phyloP scores from a whole-genome alignment of 306 rosid genomes.

The Cicer yamashitae region DNA sequence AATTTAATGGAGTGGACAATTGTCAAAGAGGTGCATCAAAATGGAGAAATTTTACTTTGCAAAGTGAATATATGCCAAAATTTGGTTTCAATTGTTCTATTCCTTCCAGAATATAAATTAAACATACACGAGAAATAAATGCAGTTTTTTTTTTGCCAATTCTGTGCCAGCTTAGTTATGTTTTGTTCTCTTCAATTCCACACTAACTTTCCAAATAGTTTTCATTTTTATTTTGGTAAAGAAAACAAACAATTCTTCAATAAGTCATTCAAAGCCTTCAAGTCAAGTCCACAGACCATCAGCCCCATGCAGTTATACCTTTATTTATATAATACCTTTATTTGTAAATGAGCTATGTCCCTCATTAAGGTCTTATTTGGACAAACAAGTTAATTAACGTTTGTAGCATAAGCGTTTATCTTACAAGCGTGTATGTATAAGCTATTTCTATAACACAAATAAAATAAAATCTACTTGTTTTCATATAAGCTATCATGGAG shows the following conservation, averaged over 20 bases:
- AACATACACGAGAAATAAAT: background rate
- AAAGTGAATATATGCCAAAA: background rate
- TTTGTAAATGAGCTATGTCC: conserved; percentile 9
- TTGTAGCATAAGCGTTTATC: too few relatives aligned
- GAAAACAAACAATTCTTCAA: conserved; percentile 12
- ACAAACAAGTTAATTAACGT: too few relatives aligned
- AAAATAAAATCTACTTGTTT: too few relatives aligned
- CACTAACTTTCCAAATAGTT: background rate
- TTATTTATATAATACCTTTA: background rate
- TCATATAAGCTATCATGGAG: too few relatives aligned
- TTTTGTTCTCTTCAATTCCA: conserved; percentile 8
- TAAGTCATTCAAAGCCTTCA: conserved; percentile 1
- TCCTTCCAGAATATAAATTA: background rate
- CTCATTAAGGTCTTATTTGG: background rate
- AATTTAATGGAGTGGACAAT: background rate
- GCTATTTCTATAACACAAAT: too few relatives aligned
- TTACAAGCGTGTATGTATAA: too few relatives aligned
- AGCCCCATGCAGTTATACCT: background rate
- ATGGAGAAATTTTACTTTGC: background rate
- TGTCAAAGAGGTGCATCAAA: background rate
- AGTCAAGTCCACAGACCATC: background rate
- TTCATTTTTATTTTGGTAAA: background rate
- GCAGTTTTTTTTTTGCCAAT: background rate
- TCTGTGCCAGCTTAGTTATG: background rate
- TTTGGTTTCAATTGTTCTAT: conserved; percentile 2